These are phyloP conservation scores for Nothomitra cinnamomea DNA, from an alignment of 2,329 filamentous ascomycete genomes.

Conservation along the genomic window DNA sequence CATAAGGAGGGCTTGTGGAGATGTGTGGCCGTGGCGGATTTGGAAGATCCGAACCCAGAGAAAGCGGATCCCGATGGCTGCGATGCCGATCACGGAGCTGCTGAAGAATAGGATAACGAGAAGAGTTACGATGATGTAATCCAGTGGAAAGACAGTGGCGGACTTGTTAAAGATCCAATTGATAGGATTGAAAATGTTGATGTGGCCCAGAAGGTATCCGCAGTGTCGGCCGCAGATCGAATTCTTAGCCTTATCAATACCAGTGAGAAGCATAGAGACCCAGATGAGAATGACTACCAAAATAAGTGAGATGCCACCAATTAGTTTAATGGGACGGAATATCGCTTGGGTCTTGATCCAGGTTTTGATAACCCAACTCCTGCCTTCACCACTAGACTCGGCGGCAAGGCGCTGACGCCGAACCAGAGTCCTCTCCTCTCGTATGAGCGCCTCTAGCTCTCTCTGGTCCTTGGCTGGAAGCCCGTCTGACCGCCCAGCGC, in stretches of 20 bases:
- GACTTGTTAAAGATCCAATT: constrained; percentile 78
- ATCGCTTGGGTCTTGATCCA: constrained; percentile 72
- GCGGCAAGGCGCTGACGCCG: constrained; percentile 76
- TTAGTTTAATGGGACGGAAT: constrained; percentile 73
- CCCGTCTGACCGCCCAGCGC: constrained; percentile 53
- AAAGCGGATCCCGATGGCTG: constrained; percentile 81
- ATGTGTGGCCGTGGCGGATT: constrained; percentile 75
- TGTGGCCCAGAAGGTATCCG: constrained; percentile 75
- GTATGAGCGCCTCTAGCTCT: constrained; percentile 70
- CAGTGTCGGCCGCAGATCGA: constrained; percentile 81
- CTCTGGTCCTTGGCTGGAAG: constrained; percentile 74
- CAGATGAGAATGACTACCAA: constrained; percentile 60
- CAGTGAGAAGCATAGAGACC: constrained; percentile 86
- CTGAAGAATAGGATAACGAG: constrained; percentile 77
- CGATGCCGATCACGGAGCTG: constrained; percentile 73
- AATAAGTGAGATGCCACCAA: constrained; percentile 67
- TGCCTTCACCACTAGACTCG: constrained; percentile 64
- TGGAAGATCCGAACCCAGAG: constrained; percentile 89
- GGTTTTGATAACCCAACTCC: constrained; percentile 49
- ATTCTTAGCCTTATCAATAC: constrained; percentile 91
- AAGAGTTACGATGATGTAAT: constrained; percentile 78
- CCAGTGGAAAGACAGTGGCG: constrained; percentile 71
- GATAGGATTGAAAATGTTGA: constrained; percentile 87
- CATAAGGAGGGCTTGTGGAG: constrained; percentile 79
- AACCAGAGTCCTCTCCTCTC: constrained; percentile 83